Evolutionary conservation across 1,139 yeast genomes (phyloP).

Genomic region (Magnusiomyces suaveolens): DNA sequence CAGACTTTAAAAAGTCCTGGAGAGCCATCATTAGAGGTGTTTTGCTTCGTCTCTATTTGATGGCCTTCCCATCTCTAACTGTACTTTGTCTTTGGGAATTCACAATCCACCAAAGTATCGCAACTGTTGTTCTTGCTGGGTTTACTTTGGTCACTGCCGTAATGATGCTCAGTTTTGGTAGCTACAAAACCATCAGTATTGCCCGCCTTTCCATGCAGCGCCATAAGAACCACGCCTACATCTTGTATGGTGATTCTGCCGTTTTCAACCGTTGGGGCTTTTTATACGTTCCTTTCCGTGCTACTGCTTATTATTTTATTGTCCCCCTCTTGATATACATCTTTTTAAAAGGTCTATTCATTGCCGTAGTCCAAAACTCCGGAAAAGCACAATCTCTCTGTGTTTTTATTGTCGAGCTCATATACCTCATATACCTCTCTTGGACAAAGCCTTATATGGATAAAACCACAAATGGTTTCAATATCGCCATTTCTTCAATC

Average conservation of each 20-base stretch:
- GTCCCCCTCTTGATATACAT: not conserved
- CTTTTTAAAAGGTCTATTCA: not conserved
- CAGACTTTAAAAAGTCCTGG: constrained; percentile 77
- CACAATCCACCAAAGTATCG: constrained; percentile 72
- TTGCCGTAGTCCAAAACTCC: not conserved
- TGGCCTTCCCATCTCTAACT: constrained; percentile 79
- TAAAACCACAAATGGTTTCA: constrained; percentile 83
- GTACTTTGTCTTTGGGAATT: constrained; percentile 85
- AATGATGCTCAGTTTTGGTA: constrained; percentile 61
- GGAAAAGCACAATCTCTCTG: not conserved
- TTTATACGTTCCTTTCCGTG: constrained; percentile 47
- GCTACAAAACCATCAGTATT: constrained; percentile 54
- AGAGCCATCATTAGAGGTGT: constrained; percentile 75
- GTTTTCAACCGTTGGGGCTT: constrained; percentile 86
- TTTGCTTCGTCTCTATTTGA: constrained; percentile 65
- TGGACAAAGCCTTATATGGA: constrained; percentile 77
- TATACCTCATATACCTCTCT: constrained; percentile 55
- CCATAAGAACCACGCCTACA: constrained; percentile 86
- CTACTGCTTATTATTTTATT: not conserved
- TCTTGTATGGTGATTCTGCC: constrained; percentile 73
- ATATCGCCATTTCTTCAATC: constrained; percentile 72
- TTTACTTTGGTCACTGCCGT: constrained; percentile 50
- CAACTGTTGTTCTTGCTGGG: constrained; percentile 68
- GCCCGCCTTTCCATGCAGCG: constrained; percentile 64
- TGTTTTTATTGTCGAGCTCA: not conserved